Percentiles rank a stretch among this genome's conserved stretches.
Evolutionary conservation across 345 rosid genomes (phyloP).

Genomic region (Eucalyptus erythrocorys): DNA sequence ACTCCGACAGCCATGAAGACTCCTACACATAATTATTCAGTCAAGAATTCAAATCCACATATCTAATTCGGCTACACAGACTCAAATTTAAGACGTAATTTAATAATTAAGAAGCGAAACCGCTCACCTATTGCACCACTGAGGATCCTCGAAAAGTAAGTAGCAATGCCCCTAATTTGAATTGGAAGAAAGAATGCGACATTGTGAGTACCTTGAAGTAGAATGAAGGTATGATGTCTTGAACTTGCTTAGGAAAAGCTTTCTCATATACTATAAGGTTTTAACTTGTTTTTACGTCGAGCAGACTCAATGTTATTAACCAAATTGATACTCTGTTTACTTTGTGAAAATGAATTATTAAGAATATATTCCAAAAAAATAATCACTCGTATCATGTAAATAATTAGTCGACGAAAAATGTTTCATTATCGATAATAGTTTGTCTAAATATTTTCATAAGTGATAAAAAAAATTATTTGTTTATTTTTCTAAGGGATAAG

Average conservation of each 20-base stretch:
- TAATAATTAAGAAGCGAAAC: not conserved
- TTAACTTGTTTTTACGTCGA: accelerated
- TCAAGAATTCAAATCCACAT: not conserved
- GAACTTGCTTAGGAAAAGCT: not conserved
- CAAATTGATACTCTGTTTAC: accelerated
- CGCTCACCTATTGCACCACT: accelerated
- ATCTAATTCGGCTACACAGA: accelerated
- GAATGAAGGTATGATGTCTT: not conserved
- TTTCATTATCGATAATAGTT: accelerated
- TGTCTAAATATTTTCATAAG: not conserved
- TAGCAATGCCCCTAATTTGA: no score
- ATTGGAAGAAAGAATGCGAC: no score
- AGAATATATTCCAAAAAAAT: not conserved
- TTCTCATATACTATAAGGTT: not conserved
- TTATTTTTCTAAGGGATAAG: not conserved
- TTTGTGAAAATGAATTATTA: not conserved
- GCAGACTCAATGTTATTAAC: accelerated
- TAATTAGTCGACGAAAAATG: accelerated
- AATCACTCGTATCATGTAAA: not conserved
- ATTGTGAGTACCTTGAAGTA: no score
- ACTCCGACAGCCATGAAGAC: not conserved
- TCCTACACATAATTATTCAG: not conserved
- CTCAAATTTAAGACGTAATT: not conserved
- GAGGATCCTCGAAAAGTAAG: no score
- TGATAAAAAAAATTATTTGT: not conserved